Evolutionary conservation across 768 basidiomycete species (phyloP), one percentile per base, ranked within the genome.

Genomic region (Lepiota venenata): DNA sequence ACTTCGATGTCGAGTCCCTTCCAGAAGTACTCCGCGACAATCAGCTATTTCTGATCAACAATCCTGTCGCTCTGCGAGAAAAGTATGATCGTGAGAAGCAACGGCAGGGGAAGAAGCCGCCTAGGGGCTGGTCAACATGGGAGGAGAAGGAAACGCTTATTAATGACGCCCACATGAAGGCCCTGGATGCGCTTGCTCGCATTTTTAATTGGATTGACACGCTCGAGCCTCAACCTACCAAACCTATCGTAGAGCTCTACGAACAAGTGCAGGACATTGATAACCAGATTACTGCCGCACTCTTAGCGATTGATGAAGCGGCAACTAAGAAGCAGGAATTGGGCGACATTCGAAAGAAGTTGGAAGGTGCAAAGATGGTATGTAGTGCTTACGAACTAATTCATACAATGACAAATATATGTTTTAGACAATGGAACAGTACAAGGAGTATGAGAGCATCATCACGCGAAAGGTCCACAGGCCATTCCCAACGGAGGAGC

Each of bases 121-220:
- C 32, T 11, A 11, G 2, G 32, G 8, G 10, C 10, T 3, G 6
- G 32, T 32, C 32, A 2, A 11, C 32, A 32, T 11, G 32, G 32
- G 8, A 32, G 32, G 32, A 11, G 4, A 39, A 37, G 42, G 46
- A 55, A 49, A 27, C 47, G 43, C 45, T 55, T 11, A 20, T 50
- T 20, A 27, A 48, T 16, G 29, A 37, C 42, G 55, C 52, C 12
- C 35, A 60, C 38, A 3, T 52, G 36, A 38, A 21, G 37, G 51
- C 56, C 16, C 25, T 61, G 47, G 32, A 45, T 11, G 54, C 27
- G 46, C 27, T 62, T 8, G 44, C 42, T 12, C 20, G 38, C 2
- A 10, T 60, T 12, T 58, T 62, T 29, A 52, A 62, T 32, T 60
- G 57, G 56, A 42, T 62, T 45, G 59, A 60, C 41, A 39, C 25